Evolutionary conservation across 345 rosid species (phyloP).

Genomic region (Sapria himalayana): DNA sequence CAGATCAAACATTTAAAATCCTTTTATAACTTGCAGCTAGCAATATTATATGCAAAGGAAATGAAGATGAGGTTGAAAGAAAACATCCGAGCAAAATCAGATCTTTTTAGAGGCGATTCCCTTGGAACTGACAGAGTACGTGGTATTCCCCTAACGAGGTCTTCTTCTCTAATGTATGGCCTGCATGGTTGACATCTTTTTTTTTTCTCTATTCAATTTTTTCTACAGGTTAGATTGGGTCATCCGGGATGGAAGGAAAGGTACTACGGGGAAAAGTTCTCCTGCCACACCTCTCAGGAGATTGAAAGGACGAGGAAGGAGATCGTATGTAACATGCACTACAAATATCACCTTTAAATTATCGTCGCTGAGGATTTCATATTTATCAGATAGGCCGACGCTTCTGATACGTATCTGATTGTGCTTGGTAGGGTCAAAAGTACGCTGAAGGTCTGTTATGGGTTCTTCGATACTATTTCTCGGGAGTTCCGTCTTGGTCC

Average conservation of each 20-base stretch:
- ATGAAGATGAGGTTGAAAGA: slow-evolving; percentile 8
- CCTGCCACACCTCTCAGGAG: slow-evolving; percentile 9
- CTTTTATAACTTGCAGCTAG: too few relatives aligned
- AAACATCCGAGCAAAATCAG: slow-evolving; percentile 4
- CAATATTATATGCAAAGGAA: slow-evolving; percentile 12
- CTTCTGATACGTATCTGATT: too few relatives aligned
- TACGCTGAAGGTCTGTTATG: slow-evolving; percentile 13
- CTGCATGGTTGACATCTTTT: neutral
- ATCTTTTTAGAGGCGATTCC: slow-evolving; percentile 8
- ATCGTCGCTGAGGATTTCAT: too few relatives aligned
- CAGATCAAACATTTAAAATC: too few relatives aligned
- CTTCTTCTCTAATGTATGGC: neutral
- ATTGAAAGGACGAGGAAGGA: slow-evolving; percentile 5
- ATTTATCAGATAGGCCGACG: too few relatives aligned
- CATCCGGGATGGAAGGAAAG: slow-evolving; percentile 9
- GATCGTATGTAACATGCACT: slow-evolving; percentile 4
- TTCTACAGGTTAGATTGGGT: slow-evolving; percentile 6
- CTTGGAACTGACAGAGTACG: slow-evolving; percentile 5
- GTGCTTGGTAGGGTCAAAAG: slow-evolving; percentile 7
- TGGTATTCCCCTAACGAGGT: neutral
- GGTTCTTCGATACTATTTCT: slow-evolving; percentile 11
- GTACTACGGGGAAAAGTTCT: slow-evolving; percentile 11
- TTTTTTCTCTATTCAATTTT: neutral
- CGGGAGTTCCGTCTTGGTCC: slow-evolving; percentile 13
- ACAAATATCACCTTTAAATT: neutral